phyloP scores from a whole-genome alignment of 163 green algal species.

The Chlorella variabilis region DNA sequence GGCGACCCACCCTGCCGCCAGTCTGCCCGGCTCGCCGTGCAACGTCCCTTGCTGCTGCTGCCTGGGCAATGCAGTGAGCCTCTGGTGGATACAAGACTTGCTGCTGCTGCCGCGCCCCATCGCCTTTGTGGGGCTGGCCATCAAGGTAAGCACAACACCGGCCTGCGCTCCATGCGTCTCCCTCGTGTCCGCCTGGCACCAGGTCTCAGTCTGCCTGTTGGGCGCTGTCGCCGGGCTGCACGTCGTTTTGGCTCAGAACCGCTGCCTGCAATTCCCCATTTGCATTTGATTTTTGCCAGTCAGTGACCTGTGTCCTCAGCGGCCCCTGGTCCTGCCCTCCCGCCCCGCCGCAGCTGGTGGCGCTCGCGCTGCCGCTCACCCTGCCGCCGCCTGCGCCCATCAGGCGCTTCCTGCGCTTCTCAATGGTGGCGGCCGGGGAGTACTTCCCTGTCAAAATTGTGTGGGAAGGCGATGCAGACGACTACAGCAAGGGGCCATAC shows the following conservation, averaged over 20 bases:
- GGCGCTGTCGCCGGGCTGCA: too few species aligned
- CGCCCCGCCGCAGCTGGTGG: not conserved
- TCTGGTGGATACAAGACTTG: slow-evolving; percentile 19
- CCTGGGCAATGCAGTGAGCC: not conserved
- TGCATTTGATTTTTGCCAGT: too few species aligned
- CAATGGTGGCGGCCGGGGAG: not conserved
- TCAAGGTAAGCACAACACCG: slow-evolving; percentile 19
- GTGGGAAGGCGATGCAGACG: slow-evolving; percentile 14
- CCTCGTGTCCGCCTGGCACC: too few species aligned
- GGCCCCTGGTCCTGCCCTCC: too few species aligned
- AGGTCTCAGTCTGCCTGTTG: too few species aligned
- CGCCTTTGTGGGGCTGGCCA: not conserved
- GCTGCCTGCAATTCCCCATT: too few species aligned
- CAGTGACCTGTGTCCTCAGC: too few species aligned
- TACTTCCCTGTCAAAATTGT: slow-evolving; percentile 39
- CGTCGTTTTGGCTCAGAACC: too few species aligned
- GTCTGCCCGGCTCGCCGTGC: not conserved
- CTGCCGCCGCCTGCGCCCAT: slow-evolving; percentile 1
- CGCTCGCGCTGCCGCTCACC: slow-evolving; percentile 19
- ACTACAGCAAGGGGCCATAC: not conserved
- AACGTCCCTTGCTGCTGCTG: not conserved
- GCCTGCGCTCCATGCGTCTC: too few species aligned
- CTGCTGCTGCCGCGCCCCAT: not conserved
- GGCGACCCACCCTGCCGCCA: too few species aligned
- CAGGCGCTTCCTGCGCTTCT: slow-evolving; percentile 21